phyloP scores from a whole-genome alignment of 1,284 basidiomycete genomes.

The Schizopora paradoxa region DNA sequence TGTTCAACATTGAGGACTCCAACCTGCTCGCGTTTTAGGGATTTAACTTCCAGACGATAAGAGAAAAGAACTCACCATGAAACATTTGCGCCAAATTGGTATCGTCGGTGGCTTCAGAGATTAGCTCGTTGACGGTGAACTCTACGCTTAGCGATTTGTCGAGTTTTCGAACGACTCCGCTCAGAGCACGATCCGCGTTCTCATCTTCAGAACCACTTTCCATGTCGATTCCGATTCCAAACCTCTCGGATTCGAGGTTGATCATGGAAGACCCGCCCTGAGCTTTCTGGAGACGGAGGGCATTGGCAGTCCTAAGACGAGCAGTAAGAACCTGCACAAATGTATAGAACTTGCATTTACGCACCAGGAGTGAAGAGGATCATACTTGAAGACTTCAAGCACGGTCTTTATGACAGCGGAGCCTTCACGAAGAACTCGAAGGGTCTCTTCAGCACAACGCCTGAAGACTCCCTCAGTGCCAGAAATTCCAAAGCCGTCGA shows the following conservation, averaged over 20 bases:
- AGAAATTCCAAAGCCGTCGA: conserved; percentile 89
- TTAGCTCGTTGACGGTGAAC: conserved; percentile 90
- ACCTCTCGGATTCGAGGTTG: conserved; percentile 23
- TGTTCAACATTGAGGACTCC: conserved; percentile 16
- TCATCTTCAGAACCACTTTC: conserved; percentile 68
- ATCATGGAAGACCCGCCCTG: conserved; percentile 32
- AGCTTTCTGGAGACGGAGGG: conserved; percentile 59
- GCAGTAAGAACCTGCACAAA: not conserved
- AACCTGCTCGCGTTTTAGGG: conserved; percentile 8
- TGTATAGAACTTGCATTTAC: conserved; percentile 21
- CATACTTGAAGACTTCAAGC: conserved; percentile 94
- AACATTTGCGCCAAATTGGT: conserved; percentile 79
- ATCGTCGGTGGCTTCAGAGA: conserved; percentile 82
- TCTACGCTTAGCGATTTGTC: conserved; percentile 84
- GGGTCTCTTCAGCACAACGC: conserved; percentile 90
- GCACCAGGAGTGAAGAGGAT: conserved; percentile 90
- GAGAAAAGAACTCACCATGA: conserved; percentile 41
- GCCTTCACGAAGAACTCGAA: conserved; percentile 82
- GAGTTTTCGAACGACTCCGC: conserved; percentile 75
- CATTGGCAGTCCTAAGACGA: conserved; percentile 63
- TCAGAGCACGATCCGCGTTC: conserved; percentile 85
- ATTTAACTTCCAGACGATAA: not conserved
- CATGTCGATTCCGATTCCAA: conserved; percentile 52
- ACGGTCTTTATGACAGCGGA: conserved; percentile 91
- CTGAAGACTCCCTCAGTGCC: conserved; percentile 95